Percentiles rank a stretch among this genome's conserved stretches.
phyloP scores from a whole-genome alignment of 768 basidiomycete species.

The Xerocomellus intermedius region DNA sequence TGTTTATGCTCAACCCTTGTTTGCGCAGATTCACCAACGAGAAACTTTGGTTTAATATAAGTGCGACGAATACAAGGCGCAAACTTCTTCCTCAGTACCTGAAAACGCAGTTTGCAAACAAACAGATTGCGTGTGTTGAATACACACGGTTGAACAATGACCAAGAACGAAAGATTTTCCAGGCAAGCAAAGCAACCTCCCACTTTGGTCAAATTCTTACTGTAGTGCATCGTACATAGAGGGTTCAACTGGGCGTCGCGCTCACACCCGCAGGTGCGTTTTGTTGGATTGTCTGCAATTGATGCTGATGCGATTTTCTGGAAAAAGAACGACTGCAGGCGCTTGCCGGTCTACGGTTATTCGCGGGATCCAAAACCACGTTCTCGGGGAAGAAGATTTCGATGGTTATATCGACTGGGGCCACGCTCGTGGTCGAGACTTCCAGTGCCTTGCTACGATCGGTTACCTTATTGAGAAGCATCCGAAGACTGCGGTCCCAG shows the following conservation, averaged over 20 bases:
- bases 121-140: constrained; percentile 52
- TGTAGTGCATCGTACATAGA: constrained; percentile 28
- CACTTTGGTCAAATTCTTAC: neutral
- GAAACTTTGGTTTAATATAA: constrained; percentile 39
- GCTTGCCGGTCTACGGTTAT: constrained; percentile 45
- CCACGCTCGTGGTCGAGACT: constrained; percentile 44
- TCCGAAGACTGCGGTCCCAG: constrained; percentile 27
- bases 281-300: neutral
- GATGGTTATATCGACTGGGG: constrained; percentile 43
- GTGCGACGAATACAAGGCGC: constrained; percentile 16
- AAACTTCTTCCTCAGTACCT: constrained; percentile 36
- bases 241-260: constrained; percentile 52
- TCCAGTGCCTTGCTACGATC: constrained; percentile 43
- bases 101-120: constrained; percentile 40
- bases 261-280: constrained; percentile 47
- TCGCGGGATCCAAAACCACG: constrained; percentile 38
- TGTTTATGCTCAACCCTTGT: neutral
- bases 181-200: constrained; percentile 33
- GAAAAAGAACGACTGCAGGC: constrained; percentile 49
- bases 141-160: constrained; percentile 47
- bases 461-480: constrained; percentile 33
- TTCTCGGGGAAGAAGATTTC: constrained; percentile 37
- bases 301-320: neutral
- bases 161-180: constrained; percentile 68
- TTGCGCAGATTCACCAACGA: constrained; percentile 30